phyloP scores from a whole-genome alignment of 164 flowering plant species.

The Euptelea pleiosperma region DNA sequence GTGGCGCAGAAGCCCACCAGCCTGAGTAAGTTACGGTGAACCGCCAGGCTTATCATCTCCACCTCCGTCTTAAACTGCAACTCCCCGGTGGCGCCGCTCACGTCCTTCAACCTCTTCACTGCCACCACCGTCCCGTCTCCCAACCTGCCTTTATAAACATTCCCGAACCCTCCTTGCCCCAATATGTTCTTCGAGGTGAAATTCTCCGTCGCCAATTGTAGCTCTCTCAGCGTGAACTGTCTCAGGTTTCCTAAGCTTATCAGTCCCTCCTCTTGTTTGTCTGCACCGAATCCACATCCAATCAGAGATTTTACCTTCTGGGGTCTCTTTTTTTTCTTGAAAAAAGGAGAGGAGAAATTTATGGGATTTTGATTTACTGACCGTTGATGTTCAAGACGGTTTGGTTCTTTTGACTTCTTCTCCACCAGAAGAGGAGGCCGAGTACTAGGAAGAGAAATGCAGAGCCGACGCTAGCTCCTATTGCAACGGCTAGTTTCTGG shows the following conservation, averaged over 20 bases:
- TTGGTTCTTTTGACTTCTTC: conserved; percentile 34
- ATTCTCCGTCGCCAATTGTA: conserved; percentile 75
- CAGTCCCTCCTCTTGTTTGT: conserved; percentile 64
- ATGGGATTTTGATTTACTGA: conserved; percentile 22
- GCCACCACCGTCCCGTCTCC: conserved; percentile 74
- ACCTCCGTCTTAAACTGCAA: conserved; percentile 76
- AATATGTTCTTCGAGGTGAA: conserved; percentile 78
- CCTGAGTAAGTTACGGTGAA: conserved; percentile 75
- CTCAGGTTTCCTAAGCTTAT: conserved; percentile 65
- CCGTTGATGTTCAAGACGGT: conserved; percentile 53
- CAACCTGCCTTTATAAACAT: conserved; percentile 77
- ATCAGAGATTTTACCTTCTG: not conserved
- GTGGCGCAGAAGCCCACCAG: conserved; percentile 78
- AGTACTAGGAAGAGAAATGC: conserved; percentile 29
- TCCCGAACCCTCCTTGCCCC: conserved; percentile 91
- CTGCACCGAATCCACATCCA: conserved; percentile 21
- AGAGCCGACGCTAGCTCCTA: conserved; percentile 57
- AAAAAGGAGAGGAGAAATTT: not conserved
- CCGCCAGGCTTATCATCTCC: conserved; percentile 92
- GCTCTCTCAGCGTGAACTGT: conserved; percentile 64
- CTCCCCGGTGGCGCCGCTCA: conserved; percentile 64
- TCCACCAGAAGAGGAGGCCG: conserved; percentile 45
- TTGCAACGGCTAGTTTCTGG: conserved; percentile 61
- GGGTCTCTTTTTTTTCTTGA: not conserved
- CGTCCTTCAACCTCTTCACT: conserved; percentile 75